Evolutionary conservation across 177 flowering plant species (phyloP).

Genomic region (Vitis hybrid): DNA sequence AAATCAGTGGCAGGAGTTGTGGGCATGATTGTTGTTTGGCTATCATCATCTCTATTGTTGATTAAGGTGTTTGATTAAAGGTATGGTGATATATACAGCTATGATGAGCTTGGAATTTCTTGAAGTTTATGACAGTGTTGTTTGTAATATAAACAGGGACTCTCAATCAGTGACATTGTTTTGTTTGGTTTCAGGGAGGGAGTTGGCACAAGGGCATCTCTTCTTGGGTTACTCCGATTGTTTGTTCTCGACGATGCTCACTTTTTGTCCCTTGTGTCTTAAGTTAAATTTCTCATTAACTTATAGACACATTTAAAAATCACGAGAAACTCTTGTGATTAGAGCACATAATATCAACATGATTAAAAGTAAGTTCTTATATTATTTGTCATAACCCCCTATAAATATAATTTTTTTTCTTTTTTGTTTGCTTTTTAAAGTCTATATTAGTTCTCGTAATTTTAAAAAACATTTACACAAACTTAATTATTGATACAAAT

Average conservation of each 20-base stretch:
- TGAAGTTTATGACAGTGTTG: neutral
- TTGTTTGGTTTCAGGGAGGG: neutral
- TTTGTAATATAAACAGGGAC: slow-evolving; percentile 3
- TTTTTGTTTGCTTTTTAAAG: too few relatives aligned
- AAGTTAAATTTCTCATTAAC: too few relatives aligned
- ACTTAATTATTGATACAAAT: too few relatives aligned
- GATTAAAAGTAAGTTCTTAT: neutral
- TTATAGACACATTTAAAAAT: accelerated
- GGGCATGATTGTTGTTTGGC: neutral
- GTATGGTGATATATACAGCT: neutral
- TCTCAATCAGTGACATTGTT: neutral
- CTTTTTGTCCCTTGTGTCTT: neutral
- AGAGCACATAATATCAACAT: accelerated
- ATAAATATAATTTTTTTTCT: too few relatives aligned
- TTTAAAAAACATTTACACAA: too few relatives aligned
- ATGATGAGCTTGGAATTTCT: neutral
- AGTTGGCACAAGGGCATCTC: slow-evolving; percentile 7
- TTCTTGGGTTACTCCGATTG: slow-evolving; percentile 16
- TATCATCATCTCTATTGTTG: neutral
- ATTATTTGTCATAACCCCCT: too few relatives aligned
- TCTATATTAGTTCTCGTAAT: too few relatives aligned
- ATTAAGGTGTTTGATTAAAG: neutral
- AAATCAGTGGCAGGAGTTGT: neutral
- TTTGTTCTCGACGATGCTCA: neutral
- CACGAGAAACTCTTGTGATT: too few relatives aligned